phyloP scores from a whole-genome alignment of 495 filamentous ascomycete species.

The Poronia punctata region DNA sequence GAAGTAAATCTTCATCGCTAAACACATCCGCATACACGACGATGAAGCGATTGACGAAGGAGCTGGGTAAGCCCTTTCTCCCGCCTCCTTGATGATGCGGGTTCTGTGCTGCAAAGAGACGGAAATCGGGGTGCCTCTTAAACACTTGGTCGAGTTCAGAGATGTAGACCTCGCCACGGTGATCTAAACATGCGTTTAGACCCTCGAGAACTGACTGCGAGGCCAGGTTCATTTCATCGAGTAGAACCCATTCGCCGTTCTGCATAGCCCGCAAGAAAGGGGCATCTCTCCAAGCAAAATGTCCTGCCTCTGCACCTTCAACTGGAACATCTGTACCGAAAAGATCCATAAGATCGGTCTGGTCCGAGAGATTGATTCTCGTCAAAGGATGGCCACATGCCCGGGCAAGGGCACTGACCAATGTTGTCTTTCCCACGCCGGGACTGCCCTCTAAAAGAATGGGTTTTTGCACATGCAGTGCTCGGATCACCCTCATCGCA shows the following conservation, averaged over 20 bases:
- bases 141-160: constrained; percentile 92
- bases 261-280: constrained; percentile 96
- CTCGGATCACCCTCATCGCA: constrained; percentile 80
- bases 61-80: constrained; percentile 88
- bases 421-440: constrained; percentile 93
- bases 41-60: constrained; percentile 96
- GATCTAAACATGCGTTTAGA: constrained; percentile 93
- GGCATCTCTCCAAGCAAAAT: constrained; percentile 91
- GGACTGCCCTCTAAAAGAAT: constrained; percentile 93
- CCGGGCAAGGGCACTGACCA: constrained; percentile 75
- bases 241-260: constrained; percentile 85
- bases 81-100: constrained; percentile 96
- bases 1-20: constrained; percentile 66
- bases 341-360: constrained; percentile 93
- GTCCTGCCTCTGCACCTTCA: constrained; percentile 77
- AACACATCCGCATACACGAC: constrained; percentile 94
- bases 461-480: constrained; percentile 82
- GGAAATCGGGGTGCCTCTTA: constrained; percentile 78
- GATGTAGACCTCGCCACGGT: constrained; percentile 92
- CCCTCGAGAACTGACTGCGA: constrained; percentile 97
- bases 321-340: constrained; percentile 96
- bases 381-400: constrained; percentile 74
- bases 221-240: constrained; percentile 98
- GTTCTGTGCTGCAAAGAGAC: constrained; percentile 94
- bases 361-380: constrained; percentile 93